A percentile compares a stretch with the other conserved stretches of the same genome.
phyloP scores from a whole-genome alignment of 176 grass and related monocot species.

The Calamus simplicifolius region DNA sequence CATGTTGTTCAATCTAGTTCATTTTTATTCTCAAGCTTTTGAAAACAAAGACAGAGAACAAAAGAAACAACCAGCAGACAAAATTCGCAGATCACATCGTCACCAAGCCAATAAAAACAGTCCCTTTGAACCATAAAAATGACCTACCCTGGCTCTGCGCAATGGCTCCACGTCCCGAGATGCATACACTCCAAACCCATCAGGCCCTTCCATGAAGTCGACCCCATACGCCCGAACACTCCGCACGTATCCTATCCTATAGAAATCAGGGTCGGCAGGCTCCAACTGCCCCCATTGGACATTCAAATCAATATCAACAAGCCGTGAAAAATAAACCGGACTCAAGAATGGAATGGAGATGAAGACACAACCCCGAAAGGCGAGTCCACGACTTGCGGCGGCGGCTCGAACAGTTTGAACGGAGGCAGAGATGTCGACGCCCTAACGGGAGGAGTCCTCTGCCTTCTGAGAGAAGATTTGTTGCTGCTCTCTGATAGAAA shows the following conservation, averaged over 20 bases:
- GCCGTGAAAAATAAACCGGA: background rate
- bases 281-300: conserved; percentile 43
- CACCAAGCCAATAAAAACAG: background rate
- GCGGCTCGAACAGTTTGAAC: conserved; percentile 47
- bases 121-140: no score
- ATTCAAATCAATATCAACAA: background rate
- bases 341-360: no score
- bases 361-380: conserved; percentile 24
- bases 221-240: conserved; percentile 78
- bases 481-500: no score
- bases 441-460: no score
- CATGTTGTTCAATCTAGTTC: no score
- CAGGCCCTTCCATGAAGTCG: conserved; percentile 80
- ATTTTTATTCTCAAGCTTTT: no score
- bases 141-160: conserved; percentile 63
- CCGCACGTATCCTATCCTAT: conserved; percentile 75
- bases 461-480: no score
- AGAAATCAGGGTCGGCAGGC: conserved; percentile 82
- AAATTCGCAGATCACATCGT: no score
- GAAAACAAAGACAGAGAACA: no score
- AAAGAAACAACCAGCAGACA: no score
- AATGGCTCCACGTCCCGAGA: conserved; percentile 75
- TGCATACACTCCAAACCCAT: conserved; percentile 83
- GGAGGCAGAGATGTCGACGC: conserved; percentile 11
- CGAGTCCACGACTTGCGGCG: conserved; percentile 34